Base-by-base conservation (phyloP, 2,329 filamentous ascomycete species). In the Hymenoscyphus albidus region DNA sequence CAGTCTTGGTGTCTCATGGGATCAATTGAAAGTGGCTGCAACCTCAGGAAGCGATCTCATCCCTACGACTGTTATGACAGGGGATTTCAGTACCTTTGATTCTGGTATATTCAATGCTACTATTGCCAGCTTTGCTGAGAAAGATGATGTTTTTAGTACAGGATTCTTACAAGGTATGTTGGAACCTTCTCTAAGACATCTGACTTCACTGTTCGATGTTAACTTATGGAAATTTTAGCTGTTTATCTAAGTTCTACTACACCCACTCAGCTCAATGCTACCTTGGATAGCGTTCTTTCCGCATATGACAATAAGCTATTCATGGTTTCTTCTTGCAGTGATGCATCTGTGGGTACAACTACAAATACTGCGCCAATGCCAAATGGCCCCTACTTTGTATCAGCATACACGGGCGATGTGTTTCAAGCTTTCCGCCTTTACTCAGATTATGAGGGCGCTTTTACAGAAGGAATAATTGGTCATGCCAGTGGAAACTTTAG, bases 311-410 rank as follows among this genome's bases (percentile, higher is more conserved):
- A 67, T 5, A 67, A 69, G 22, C 35, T 69, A 2, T 71, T 72
- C 59, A 70, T 72, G 64, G 14, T 51, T n/a, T 44, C 64, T 58
- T 14, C 57, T 66, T 10, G 59, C 62, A 56, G 63, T 59, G 67
- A 68, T 64, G 62, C 5, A 48, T 68, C 54, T 27, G 62, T 48
- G 12, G n/a, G 14, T 27, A 35, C 44, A 16, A 48, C 54, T 38
- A 51, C 44, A 9, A n/a, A 62, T 27, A 56, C 60, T 1, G 39
- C 55, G 32, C 67, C 66, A 2, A 60, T 83, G 13, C 78, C 79
- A 3, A 69, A 77, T 10, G 82, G 82, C 0, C 82, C 82, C 1
- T 84, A 84, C 69, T 83, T 85, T 67, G 67, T 83, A 48, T 80
- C 78, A 7, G 58, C 68, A 3, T 71, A 74, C 0, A 76, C 76